A percentile compares a stretch with the other conserved stretches of the same genome.
Conservation (phyloP, 1,139 yeast genomes). For the Debaryomyces fabryi region DNA sequence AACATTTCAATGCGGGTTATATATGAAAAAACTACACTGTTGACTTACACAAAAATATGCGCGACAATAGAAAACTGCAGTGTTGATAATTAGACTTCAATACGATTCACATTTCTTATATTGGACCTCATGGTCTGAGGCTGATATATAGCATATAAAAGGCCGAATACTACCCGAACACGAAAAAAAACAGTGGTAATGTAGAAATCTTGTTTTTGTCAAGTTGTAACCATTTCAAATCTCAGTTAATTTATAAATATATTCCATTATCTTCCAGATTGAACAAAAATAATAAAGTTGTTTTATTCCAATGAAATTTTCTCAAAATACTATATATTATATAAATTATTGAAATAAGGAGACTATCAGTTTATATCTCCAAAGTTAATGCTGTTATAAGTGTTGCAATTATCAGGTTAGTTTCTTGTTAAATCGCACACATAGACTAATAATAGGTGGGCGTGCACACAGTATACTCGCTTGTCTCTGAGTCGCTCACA, state of each 20-base stretch:
- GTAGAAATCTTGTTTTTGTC: neutral
- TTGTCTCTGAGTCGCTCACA: neutral
- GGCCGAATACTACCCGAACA: neutral
- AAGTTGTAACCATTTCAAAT: neutral
- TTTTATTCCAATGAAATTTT: neutral
- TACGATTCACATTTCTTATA: neutral
- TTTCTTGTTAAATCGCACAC: no score
- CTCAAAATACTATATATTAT: neutral
- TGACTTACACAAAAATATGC: neutral
- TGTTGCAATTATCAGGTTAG: neutral
- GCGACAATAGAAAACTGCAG: neutral
- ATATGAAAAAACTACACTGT: neutral
- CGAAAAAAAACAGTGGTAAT: neutral
- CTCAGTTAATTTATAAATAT: neutral
- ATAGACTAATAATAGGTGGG: neutral
- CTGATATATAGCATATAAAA: neutral
- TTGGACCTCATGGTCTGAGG: neutral
- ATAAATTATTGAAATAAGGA: neutral
- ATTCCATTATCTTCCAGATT: neutral
- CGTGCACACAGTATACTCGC: neutral
- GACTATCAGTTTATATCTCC: neutral
- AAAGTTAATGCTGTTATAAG: neutral
- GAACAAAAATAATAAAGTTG: neutral
- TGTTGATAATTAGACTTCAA: neutral
- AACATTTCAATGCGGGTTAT: neutral